Evolutionary conservation across 352 stramenopile genomes (phyloP), one percentile per base, ranked within the genome.

Genomic region (Pythium vanterpoolii): DNA sequence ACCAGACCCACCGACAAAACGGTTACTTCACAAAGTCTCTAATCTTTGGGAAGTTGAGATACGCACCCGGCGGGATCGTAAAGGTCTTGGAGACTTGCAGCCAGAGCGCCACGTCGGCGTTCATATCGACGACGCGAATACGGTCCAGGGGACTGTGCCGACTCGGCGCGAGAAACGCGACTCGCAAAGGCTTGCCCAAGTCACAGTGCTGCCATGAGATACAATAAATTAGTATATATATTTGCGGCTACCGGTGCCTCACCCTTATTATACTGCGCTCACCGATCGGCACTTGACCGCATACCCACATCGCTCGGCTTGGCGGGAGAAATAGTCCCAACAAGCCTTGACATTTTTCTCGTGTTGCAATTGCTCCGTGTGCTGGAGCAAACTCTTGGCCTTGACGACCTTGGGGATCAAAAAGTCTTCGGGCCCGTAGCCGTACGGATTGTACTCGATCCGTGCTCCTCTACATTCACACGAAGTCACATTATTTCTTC

Each of bases 51-150:
- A 11, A 11, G 39, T 26, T 21, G 39, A 18, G 39, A 6, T 26
- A 50, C 44, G 21, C 8, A 82, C 83, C 84, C 55, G 86, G 83
- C 39, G 82, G 86, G 19, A 93, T 90, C 47, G 61, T 78, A 52
- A 95, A 93, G 14, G 68, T 93, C 60, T 93, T 93, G 1, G 83
- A 93, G 11, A 86, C 81, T 73, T 95, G 86, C n/a, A 90, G 66
- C 84, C 83, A 95, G 6, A 93, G 61, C 18, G 86, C 64, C 16
- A 89, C 72, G 23, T 90, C 74, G 56, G 84, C 84, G 36, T 93
- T 90, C 73, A 93, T 82, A 64, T 95, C 82, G n/a, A 95, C 78
- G 18, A 95, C 74, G 26, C 86, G 86, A 45, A 95, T 87, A 16
- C 86, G 83, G 58, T 95, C 86, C 19, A 93, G 57, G 5, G 70